Percentiles rank a stretch among this genome's conserved stretches.
These are phyloP conservation scores for barley (Hordeum vulgare) DNA, from an alignment of 176 grass and related monocot genomes.

Conservation along the genomic window DNA sequence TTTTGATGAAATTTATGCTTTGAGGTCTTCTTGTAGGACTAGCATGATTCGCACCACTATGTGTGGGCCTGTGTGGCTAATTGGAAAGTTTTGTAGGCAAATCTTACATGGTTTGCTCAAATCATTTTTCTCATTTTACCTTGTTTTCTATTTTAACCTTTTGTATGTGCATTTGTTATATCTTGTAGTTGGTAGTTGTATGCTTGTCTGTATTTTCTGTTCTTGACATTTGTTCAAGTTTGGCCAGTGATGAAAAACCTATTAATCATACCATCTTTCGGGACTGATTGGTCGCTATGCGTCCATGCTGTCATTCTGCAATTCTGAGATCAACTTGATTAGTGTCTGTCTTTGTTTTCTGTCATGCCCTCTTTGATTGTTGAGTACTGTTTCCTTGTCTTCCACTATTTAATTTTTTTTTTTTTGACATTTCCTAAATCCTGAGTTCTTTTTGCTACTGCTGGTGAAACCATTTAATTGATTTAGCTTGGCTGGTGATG, in stretches of 20 bases:
- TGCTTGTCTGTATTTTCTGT: no score
- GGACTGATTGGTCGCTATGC: not conserved
- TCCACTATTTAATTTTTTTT: no score
- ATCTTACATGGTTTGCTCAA: slow-evolving; percentile 10
- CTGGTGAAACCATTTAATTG: no score
- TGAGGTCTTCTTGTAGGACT: not conserved
- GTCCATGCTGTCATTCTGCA: not conserved
- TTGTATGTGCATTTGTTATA: not conserved
- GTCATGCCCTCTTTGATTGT: not conserved
- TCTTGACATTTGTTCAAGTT: not conserved
- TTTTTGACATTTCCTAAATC: no score
- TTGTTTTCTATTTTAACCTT: not conserved
- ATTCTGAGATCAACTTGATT: not conserved
- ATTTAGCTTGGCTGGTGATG: not conserved
- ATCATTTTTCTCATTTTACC: slow-evolving; percentile 42
- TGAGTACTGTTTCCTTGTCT: no score
- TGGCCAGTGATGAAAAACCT: not conserved
- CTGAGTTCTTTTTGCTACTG: no score
- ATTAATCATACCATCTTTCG: not conserved
- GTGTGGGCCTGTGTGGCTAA: not conserved
- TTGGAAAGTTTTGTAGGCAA: slow-evolving; percentile 36
- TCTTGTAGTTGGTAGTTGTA: no score
- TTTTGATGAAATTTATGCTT: not conserved
- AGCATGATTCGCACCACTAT: slow-evolving; percentile 14
- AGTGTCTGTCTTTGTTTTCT: not conserved